phyloP scores from a whole-genome alignment of 106 monocot genomes.

The Xerophyta viscosa region DNA sequence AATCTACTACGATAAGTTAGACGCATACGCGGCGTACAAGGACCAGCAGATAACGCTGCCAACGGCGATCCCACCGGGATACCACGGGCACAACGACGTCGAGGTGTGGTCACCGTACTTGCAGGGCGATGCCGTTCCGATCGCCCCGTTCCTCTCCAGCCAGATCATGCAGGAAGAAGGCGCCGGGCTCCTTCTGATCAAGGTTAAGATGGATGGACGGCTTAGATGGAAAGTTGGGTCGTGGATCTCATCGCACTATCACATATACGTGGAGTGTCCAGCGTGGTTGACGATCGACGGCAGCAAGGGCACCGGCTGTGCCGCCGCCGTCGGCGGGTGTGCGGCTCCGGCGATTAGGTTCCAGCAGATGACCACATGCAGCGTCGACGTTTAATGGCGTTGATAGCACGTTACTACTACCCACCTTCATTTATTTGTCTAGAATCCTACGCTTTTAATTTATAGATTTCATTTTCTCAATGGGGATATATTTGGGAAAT shows the following conservation, averaged over 20 bases:
- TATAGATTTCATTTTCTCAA: too few species aligned
- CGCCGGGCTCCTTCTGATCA: conserved; percentile 7
- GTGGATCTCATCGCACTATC: conserved; percentile 15
- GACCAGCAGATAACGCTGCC: conserved; percentile 35
- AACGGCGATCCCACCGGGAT: conserved; percentile 14
- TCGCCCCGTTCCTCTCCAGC: conserved; percentile 29
- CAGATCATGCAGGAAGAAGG: conserved; percentile 19
- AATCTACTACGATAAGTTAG: conserved; percentile 51
- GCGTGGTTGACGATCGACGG: conserved; percentile 19
- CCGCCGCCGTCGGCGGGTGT: not conserved
- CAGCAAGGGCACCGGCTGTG: not conserved
- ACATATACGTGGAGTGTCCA: conserved; percentile 36
- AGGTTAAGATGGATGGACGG: conserved; percentile 8
- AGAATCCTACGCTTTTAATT: too few species aligned
- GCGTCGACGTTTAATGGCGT: conserved; percentile 41
- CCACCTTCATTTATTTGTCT: too few species aligned
- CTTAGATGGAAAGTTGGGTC: conserved; percentile 12
- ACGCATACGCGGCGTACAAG: conserved; percentile 42
- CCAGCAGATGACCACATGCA: conserved; percentile 32
- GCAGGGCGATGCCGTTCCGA: conserved; percentile 18
- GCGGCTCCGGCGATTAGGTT: conserved; percentile 7
- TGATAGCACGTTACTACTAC: too few species aligned
- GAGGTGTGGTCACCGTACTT: conserved; percentile 44
- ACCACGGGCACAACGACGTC: conserved; percentile 48
- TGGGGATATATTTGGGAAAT: too few species aligned